Percentiles rank a stretch among this genome's conserved stretches.
These are phyloP conservation scores for Brassica balearica DNA, from an alignment of 441 rosid species.

Conservation along the genomic window DNA sequence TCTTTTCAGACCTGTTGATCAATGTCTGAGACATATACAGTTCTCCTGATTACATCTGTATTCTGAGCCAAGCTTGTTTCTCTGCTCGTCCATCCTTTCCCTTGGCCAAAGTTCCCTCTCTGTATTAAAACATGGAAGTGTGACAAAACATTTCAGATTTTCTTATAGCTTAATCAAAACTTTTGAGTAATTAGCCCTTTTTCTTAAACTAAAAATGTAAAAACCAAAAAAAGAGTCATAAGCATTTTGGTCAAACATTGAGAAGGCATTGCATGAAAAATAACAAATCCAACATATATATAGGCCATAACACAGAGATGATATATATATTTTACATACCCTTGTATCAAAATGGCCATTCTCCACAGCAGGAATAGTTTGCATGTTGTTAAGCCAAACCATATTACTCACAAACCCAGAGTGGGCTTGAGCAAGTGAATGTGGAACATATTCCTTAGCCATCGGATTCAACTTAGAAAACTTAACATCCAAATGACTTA, in stretches of 20 bases:
- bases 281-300: not conserved
- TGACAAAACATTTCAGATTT: not conserved
- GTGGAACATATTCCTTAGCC: slow-evolving; percentile 84
- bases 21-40: slow-evolving; percentile 84
- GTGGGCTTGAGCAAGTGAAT: slow-evolving; percentile 48
- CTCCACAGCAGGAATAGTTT: slow-evolving; percentile 45
- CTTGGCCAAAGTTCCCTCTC: slow-evolving; percentile 61
- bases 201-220: slow-evolving; percentile 3
- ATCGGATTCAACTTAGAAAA: slow-evolving; percentile 78
- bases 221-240: not conserved
- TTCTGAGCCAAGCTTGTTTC: slow-evolving; percentile 69
- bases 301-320: not conserved
- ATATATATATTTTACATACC: slow-evolving; percentile 44
- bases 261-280: slow-evolving; percentile 1
- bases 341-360: slow-evolving; percentile 54
- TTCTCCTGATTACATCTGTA: slow-evolving; percentile 73
- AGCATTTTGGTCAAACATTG: slow-evolving; percentile 6
- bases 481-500: slow-evolving; percentile 65
- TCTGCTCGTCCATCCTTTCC: slow-evolving; percentile 60
- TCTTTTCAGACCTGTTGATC: slow-evolving; percentile 65
- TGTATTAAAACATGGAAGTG: slow-evolving; percentile 32
- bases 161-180: slow-evolving; percentile 15
- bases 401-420: slow-evolving; percentile 47
- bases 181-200: not conserved
- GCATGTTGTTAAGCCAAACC: slow-evolving; percentile 56